A percentile compares a stretch with the other conserved stretches of the same genome.
phyloP scores from a whole-genome alignment of 2,329 filamentous ascomycete genomes.

The Cordyceps pruinosa region DNA sequence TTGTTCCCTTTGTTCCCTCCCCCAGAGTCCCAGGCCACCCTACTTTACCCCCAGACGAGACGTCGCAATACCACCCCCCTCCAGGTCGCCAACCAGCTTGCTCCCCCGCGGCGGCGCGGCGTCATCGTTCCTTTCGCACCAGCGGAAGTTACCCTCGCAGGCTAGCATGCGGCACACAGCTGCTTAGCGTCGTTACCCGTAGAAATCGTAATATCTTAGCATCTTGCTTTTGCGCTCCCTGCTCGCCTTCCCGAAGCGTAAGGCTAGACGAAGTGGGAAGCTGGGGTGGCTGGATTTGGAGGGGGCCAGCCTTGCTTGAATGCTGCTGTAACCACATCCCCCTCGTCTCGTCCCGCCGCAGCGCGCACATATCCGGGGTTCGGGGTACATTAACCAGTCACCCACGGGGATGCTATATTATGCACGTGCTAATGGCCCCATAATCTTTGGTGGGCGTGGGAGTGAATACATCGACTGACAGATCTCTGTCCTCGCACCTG shows the following conservation, averaged over 20 bases:
- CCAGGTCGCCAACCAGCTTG: not conserved
- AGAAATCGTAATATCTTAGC: not conserved
- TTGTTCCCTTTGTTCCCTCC: too few species aligned
- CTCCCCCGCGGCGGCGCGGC: too few species aligned
- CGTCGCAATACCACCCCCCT: not conserved
- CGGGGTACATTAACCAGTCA: slow-evolving; percentile 4
- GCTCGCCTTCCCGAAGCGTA: not conserved
- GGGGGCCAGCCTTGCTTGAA: too few species aligned
- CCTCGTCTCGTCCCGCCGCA: not conserved
- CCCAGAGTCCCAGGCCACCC: too few species aligned
- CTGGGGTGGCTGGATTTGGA: too few species aligned
- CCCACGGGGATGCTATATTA: not conserved
- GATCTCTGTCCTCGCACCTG: too few species aligned
- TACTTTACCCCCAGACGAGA: too few species aligned
- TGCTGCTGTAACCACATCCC: slow-evolving; percentile 12
- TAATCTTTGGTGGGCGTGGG: not conserved
- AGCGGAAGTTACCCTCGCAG: slow-evolving; percentile 9
- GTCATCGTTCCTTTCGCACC: slow-evolving; percentile 7
- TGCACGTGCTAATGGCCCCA: not conserved
- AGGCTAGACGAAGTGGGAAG: not conserved
- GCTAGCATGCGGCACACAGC: not conserved
- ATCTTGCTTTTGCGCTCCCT: not conserved
- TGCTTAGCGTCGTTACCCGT: slow-evolving; percentile 2
- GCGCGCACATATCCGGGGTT: slow-evolving; percentile 1
- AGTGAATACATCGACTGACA: too few species aligned